phyloP scores from a whole-genome alignment of 1,284 basidiomycete genomes.

The Pholiota adiposa region DNA sequence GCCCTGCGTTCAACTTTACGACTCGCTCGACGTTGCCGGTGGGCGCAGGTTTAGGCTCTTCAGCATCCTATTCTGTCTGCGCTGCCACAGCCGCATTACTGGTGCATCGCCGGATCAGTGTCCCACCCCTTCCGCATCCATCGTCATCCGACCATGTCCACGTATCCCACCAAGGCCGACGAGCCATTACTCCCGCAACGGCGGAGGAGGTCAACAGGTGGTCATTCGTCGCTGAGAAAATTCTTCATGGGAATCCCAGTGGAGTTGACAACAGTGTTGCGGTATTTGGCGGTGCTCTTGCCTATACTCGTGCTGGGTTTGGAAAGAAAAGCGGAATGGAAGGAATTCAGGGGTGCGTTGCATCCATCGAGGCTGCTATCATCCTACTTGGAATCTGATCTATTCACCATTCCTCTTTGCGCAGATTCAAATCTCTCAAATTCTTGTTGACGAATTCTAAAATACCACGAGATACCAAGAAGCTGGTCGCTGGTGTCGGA shows the following conservation, averaged over 20 bases:
- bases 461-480: constrained; percentile 93
- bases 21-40: constrained; percentile 96
- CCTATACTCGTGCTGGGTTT: constrained; percentile 86
- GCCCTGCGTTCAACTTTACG: constrained; percentile 79
- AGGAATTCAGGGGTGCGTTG: constrained; percentile 77
- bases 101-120: constrained; percentile 61
- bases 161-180: constrained; percentile 66
- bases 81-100: constrained; percentile 83
- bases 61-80: constrained; percentile 93
- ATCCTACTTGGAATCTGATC: constrained; percentile 13
- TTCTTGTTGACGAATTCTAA: constrained; percentile 95
- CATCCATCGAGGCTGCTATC: constrained; percentile 6
- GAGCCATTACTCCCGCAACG: constrained; percentile 58
- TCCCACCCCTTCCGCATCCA: constrained; percentile 54
- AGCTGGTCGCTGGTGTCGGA: constrained; percentile 88
- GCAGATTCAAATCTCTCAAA: constrained; percentile 54
- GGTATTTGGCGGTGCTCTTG: constrained; percentile 91
- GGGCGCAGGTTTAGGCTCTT: constrained; percentile 97
- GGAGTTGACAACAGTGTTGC: constrained; percentile 98
- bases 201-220: constrained; percentile 89
- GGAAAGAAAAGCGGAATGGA: constrained; percentile 82
- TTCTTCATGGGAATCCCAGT: constrained; percentile 96
- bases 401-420: constrained; percentile 20
- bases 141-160: constrained; percentile 57
- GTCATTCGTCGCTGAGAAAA: constrained; percentile 96